Conservation (phyloP, 257 asterid genomes). For the Cinchona pubescens region DNA sequence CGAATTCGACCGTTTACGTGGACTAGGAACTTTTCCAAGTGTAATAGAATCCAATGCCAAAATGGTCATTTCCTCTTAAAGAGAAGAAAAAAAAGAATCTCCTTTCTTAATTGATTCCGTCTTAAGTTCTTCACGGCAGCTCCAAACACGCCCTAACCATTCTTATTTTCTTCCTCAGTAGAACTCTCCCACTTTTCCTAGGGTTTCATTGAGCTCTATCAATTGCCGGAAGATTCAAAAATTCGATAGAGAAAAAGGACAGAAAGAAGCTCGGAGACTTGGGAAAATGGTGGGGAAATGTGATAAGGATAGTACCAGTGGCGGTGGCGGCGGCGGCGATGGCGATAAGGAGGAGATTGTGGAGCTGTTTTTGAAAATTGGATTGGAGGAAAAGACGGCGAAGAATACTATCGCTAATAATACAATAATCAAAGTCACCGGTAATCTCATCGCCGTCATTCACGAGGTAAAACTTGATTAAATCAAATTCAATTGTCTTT, state of each 20-base stretch:
- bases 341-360: conserved; percentile 18
- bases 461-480: conserved; percentile 32
- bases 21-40: no score
- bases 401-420: conserved; percentile 46
- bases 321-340: conserved; percentile 15
- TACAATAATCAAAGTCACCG: conserved; percentile 44
- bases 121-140: neutral
- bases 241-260: neutral
- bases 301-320: conserved; percentile 6
- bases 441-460: conserved; percentile 41
- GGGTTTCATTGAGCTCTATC: conserved; percentile 16
- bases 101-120: no score
- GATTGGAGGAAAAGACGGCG: conserved; percentile 47
- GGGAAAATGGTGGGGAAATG: conserved; percentile 22
- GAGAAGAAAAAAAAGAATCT: neutral
- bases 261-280: neutral
- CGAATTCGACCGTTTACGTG: no score
- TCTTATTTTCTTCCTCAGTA: neutral
- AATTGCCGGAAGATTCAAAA: neutral
- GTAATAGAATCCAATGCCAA: no score
- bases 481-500: neutral
- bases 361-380: conserved; percentile 41
- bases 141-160: neutral
- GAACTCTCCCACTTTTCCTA: neutral
- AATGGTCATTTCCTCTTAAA: neutral